Conservation (phyloP, 495 filamentous ascomycete species). For the Collariella sp. region DNA sequence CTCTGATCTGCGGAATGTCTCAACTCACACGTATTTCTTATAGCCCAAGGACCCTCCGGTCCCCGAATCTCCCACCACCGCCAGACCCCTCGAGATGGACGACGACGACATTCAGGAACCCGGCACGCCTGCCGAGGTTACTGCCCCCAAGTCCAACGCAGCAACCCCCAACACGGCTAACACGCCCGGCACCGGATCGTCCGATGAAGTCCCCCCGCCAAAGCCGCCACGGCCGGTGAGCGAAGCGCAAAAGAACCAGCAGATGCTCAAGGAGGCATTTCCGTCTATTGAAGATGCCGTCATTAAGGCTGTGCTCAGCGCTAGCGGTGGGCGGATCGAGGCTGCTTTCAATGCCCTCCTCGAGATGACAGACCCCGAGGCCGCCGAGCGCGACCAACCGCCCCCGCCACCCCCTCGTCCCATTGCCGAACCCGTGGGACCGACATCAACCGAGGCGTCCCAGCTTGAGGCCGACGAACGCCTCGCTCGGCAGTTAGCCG, state of each 20-base stretch:
- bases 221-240: slow-evolving; percentile 84
- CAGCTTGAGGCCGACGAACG: slow-evolving; percentile 87
- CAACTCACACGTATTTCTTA: not conserved
- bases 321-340: slow-evolving; percentile 82
- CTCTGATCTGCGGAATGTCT: slow-evolving; percentile 6
- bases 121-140: slow-evolving; percentile 34
- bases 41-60: slow-evolving; percentile 31
- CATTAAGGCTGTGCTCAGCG: slow-evolving; percentile 77
- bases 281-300: slow-evolving; percentile 72
- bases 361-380: slow-evolving; percentile 89
- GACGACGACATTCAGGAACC: slow-evolving; percentile 70
- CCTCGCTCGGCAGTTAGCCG: slow-evolving; percentile 87
- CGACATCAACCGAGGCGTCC: slow-evolving; percentile 52
- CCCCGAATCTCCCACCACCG: slow-evolving; percentile 79
- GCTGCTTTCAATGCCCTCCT: slow-evolving; percentile 93
- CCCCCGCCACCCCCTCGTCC: slow-evolving; percentile 68
- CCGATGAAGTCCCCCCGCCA: slow-evolving; percentile 54
- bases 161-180: slow-evolving; percentile 33
- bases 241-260: slow-evolving; percentile 73
- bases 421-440: slow-evolving; percentile 29
- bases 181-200: slow-evolving; percentile 27
- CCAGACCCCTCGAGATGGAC: slow-evolving; percentile 73
- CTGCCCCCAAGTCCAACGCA: slow-evolving; percentile 25
- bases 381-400: slow-evolving; percentile 52
- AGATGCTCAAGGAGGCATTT: slow-evolving; percentile 89